These are phyloP conservation scores for Cladobotryum protrusum DNA, from an alignment of 2,329 filamentous ascomycete species.

Conservation along the genomic window DNA sequence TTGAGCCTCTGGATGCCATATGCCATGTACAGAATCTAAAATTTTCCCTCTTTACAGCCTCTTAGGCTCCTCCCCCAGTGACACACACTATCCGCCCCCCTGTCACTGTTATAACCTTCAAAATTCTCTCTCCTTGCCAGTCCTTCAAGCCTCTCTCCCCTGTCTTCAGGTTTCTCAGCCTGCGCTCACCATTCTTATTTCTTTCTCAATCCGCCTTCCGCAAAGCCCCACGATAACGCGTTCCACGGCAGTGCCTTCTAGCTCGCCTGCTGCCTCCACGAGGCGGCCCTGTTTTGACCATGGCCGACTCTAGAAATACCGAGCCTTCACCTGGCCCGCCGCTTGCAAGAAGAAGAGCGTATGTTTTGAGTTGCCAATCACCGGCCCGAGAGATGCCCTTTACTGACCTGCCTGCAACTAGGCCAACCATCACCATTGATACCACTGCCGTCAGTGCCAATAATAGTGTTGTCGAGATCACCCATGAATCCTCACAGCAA, in stretches of 20 bases:
- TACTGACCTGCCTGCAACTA: slow-evolving; percentile 19
- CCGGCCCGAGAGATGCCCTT: background rate
- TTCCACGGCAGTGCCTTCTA: slow-evolving; percentile 10
- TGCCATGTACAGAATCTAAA: too few relatives aligned
- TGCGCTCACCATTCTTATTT: background rate
- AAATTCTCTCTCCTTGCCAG: background rate
- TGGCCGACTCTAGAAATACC: slow-evolving; percentile 17
- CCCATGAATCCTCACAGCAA: slow-evolving; percentile 20
- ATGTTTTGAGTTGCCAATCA: slow-evolving; percentile 12
- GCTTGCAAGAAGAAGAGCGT: slow-evolving; percentile 32
- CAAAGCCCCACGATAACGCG: slow-evolving; percentile 6
- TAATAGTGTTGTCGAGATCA: slow-evolving; percentile 22
- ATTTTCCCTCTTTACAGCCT: too few relatives aligned
- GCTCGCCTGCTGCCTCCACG: slow-evolving; percentile 10
- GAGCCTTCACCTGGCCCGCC: slow-evolving; percentile 16
- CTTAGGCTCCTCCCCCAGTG: too few relatives aligned
- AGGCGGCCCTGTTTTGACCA: slow-evolving; percentile 17
- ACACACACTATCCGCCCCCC: too few relatives aligned
- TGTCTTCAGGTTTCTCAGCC: background rate
- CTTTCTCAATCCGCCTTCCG: background rate
- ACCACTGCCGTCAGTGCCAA: slow-evolving; percentile 36
- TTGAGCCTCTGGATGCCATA: too few relatives aligned
- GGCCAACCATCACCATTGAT: slow-evolving; percentile 51
- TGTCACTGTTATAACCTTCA: background rate
- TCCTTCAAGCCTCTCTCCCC: background rate